These are phyloP conservation scores for Cladophialophora exuberans DNA, from an alignment of 2,329 filamentous ascomycete genomes.

Conservation along the genomic window DNA sequence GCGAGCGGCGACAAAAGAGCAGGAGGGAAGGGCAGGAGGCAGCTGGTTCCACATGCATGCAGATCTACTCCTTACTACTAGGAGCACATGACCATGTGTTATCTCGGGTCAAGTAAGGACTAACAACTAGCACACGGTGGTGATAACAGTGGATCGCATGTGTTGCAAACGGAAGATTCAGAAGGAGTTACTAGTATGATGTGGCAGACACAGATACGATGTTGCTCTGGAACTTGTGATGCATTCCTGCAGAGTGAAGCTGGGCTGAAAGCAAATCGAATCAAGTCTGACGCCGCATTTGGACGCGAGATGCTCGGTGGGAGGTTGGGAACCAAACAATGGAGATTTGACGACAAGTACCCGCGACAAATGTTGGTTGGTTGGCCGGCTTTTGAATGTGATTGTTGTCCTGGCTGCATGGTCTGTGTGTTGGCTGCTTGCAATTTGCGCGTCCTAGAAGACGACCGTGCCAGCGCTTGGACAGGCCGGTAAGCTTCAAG, in stretches of 20 bases:
- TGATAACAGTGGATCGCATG: constrained; percentile 8
- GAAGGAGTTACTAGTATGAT: too few species aligned
- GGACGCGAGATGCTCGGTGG: too few species aligned
- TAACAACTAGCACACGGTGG: background rate
- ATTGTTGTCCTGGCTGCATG: background rate
- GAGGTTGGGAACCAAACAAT: constrained; percentile 1
- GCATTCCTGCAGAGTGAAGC: background rate
- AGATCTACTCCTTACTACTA: background rate
- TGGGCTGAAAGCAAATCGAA: background rate
- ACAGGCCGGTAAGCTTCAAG: constrained; percentile 4
- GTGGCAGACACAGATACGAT: constrained; percentile 7
- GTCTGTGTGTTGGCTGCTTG: background rate
- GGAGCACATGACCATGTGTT: constrained; percentile 12
- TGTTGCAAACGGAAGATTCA: constrained; percentile 2
- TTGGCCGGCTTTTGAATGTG: background rate
- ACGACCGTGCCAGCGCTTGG: background rate
- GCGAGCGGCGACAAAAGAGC: background rate
- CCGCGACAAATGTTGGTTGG: background rate
- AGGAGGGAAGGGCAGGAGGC: background rate
- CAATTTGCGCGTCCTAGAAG: background rate
- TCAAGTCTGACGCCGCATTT: constrained; percentile 4
- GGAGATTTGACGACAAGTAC: background rate
- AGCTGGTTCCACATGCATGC: background rate
- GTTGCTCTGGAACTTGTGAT: background rate
- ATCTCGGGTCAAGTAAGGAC: background rate